Base-by-base conservation (phyloP, 1,284 basidiomycete species). In the Schizopora paradoxa region DNA sequence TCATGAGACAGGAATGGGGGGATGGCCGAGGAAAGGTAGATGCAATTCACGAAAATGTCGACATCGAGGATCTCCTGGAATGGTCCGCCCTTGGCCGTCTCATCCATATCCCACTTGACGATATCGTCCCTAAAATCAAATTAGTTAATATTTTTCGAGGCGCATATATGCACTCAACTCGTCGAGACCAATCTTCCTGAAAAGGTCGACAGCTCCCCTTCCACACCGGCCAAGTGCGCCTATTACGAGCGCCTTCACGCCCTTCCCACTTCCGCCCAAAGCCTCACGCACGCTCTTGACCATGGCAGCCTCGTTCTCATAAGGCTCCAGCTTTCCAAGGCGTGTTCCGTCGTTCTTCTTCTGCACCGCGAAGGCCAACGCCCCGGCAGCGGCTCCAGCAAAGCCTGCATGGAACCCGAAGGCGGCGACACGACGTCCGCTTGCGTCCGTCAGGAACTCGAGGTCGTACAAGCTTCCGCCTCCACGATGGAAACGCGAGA, bases 41-140 rank as follows among this genome's bases (percentile, higher is more conserved):
- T 99, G 79, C 96, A 99, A 74, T 99, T 99, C 75, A 99, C 83
- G 61, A 99, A 98, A 61, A 99, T 84, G 69, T 99, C 96, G 53
- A 93, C 95, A 56, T 95, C 91, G 35, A 99, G 76, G 54, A 99
- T 91, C 68, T 98, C 94, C 51, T 82, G 70, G 75, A 98, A 99
- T 0, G 96, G 96, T 1, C 96, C 96, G 42, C 94, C 92, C 72
- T 95, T 96, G 58, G 87, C 88, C 5, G 96, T 99, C 72, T 99
- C 96, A 16, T 76, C 84, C 73, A 99, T 75, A 67, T 99, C 96
- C 96, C 96, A 99, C 73, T 97, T 94, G 66, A 92, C 44, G 58
- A 99, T 97, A 64, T 99, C 85, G 47, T 93, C 83, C 58, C 91
- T 95, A 58, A 31, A 32, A 16, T 16, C 8, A n/a, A 25, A 23